These are phyloP conservation scores for Cladosporium sp. DNA, from an alignment of 2,329 filamentous ascomycete species.

Conservation along the genomic window DNA sequence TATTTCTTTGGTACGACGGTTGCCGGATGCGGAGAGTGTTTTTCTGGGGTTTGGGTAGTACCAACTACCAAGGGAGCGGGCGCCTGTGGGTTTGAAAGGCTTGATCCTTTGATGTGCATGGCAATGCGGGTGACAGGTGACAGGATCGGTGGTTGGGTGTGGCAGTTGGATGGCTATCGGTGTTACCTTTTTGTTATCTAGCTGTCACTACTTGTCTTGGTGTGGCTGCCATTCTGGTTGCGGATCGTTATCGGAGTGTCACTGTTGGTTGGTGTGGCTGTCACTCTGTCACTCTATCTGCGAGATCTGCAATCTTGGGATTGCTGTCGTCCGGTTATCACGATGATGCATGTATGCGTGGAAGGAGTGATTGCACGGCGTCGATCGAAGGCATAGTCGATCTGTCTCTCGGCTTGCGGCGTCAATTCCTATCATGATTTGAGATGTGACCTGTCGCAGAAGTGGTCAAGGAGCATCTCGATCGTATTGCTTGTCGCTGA, in stretches of 20 bases:
- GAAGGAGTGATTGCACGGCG: neutral
- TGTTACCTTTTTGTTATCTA: slow-evolving; percentile 1
- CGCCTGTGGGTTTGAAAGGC: neutral
- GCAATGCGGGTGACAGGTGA: neutral
- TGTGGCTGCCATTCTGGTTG: too few relatives aligned
- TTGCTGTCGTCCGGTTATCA: neutral
- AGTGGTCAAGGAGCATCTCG: neutral
- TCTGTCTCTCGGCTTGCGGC: neutral
- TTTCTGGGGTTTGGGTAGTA: neutral
- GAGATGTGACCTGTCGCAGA: neutral
- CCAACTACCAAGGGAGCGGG: slow-evolving; percentile 1
- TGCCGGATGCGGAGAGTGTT: neutral
- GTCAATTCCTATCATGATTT: neutral
- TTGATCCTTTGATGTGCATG: slow-evolving; percentile 8
- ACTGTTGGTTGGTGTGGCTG: neutral
- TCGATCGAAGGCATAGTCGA: neutral
- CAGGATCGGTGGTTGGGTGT: slow-evolving; percentile 6
- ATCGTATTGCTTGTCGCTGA: neutral
- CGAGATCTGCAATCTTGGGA: neutral
- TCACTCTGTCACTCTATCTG: neutral
- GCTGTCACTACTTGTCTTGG: neutral
- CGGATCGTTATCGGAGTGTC: neutral
- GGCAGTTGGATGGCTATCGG: neutral
- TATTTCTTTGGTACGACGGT: neutral
- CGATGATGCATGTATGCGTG: neutral